These are phyloP conservation scores for Pisolithus sp. DNA, from an alignment of 768 basidiomycete species.

Conservation along the genomic window DNA sequence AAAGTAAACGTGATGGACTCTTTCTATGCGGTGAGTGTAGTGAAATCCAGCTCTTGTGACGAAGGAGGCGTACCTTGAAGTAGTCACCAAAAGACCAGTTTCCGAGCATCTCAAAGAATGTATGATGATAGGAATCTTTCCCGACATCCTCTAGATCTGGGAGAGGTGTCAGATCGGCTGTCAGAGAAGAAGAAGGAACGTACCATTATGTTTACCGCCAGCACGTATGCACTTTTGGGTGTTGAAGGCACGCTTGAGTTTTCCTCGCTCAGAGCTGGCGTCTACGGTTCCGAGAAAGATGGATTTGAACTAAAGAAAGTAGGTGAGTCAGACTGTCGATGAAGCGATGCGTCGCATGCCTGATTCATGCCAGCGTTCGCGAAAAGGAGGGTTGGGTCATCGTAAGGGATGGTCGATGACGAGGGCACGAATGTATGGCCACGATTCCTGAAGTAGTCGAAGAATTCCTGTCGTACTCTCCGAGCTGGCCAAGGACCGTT, in stretches of 20 bases:
- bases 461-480: constrained; percentile 83
- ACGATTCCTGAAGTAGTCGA: constrained; percentile 76
- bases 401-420: constrained; percentile 91
- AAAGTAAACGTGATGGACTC: constrained; percentile 92
- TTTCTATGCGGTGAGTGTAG: constrained; percentile 45
- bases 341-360: constrained; percentile 32
- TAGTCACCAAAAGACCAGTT: constrained; percentile 99
- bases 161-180: constrained; percentile 3
- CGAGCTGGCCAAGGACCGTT: constrained; percentile 66
- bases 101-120: constrained; percentile 98
- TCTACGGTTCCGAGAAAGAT: constrained; percentile 98
- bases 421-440: constrained; percentile 87
- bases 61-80: constrained; percentile 71
- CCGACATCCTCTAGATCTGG: constrained; percentile 97
- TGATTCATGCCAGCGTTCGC: constrained; percentile 99
- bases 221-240: constrained; percentile 98
- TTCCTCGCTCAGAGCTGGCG: constrained; percentile 85
- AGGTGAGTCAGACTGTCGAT: constrained; percentile 9
- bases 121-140: constrained; percentile 96
- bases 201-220: constrained; percentile 98
- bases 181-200: constrained; percentile 5
- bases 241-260: constrained; percentile 90
- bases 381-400: constrained; percentile 95
- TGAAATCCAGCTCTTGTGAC: not conserved
- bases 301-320: constrained; percentile 69